These are phyloP conservation scores for Colletotrichum horii DNA, from an alignment of 2,329 filamentous ascomycete genomes.

Conservation along the genomic window DNA sequence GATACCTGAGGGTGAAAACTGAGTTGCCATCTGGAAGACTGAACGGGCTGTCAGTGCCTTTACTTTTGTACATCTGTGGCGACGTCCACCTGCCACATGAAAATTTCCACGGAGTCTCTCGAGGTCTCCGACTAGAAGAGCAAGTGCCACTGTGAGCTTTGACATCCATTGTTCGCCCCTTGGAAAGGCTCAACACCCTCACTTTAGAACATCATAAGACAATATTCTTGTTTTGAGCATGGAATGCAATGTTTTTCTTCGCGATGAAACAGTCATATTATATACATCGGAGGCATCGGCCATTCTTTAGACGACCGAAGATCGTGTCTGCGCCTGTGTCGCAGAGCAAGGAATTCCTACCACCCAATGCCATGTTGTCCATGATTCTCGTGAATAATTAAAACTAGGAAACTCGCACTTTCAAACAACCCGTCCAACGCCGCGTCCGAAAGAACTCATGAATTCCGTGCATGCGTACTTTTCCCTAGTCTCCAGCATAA, in stretches of 20 bases:
- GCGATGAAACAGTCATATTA: neutral
- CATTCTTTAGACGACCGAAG: neutral
- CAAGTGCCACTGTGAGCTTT: neutral
- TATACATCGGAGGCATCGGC: neutral
- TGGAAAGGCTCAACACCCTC: neutral
- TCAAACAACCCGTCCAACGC: neutral
- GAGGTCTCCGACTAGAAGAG: neutral
- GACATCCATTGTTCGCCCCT: neutral
- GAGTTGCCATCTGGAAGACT: neutral
- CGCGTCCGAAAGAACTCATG: neutral
- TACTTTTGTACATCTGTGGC: neutral
- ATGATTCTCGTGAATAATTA: neutral
- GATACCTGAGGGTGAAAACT: neutral
- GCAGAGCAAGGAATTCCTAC: neutral
- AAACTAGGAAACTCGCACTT: neutral
- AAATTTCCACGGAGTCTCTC: neutral
- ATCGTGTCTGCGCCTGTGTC: neutral
- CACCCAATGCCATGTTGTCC: neutral
- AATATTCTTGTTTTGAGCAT: neutral
- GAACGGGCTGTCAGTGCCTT: neutral
- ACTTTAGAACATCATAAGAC: neutral
- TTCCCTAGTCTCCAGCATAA: neutral
- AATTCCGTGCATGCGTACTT: neutral
- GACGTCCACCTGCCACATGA: neutral
- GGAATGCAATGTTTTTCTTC: neutral